phyloP scores from a whole-genome alignment of 1,284 basidiomycete species.

The Vanrija pseudolonga region DNA sequence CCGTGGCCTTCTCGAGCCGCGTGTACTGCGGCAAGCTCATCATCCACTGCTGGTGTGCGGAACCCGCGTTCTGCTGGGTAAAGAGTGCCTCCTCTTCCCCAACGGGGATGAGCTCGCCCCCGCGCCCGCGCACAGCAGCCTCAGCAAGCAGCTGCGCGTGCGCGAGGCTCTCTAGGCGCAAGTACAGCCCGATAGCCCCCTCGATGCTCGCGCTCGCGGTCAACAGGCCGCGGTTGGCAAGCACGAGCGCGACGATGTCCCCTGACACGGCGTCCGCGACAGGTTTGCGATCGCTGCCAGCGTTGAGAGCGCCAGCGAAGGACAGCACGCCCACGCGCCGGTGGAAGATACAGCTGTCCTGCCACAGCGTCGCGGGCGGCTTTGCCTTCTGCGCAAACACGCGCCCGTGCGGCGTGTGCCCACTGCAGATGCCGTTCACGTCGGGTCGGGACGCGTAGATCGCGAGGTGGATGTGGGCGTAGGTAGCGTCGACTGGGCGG shows the following conservation, averaged over 20 bases:
- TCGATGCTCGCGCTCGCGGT: slow-evolving; percentile 24
- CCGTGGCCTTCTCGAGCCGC: slow-evolving; percentile 11
- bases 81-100: slow-evolving; percentile 29
- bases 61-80: slow-evolving; percentile 24
- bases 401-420: slow-evolving; percentile 22
- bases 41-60: slow-evolving; percentile 29
- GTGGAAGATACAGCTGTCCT: slow-evolving; percentile 30
- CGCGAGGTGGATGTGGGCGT: slow-evolving; percentile 22
- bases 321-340: slow-evolving; percentile 17
- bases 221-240: slow-evolving; percentile 25
- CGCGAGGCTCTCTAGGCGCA: slow-evolving; percentile 25
- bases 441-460: slow-evolving; percentile 23
- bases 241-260: slow-evolving; percentile 22
- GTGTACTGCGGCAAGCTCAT: slow-evolving; percentile 30
- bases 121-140: slow-evolving; percentile 22
- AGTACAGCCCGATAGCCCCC: slow-evolving; percentile 22
- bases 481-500: slow-evolving; percentile 15
- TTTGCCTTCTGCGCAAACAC: slow-evolving; percentile 18
- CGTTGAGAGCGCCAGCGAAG: slow-evolving; percentile 10
- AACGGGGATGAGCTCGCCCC: slow-evolving; percentile 20
- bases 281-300: slow-evolving; percentile 4
- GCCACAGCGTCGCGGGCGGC: slow-evolving; percentile 23
- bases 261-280: slow-evolving; percentile 5
- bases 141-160: slow-evolving; percentile 25
- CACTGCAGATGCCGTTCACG: slow-evolving; percentile 21